Conservation (phyloP, 208 protist species). For the Leishmania arabica region DNA sequence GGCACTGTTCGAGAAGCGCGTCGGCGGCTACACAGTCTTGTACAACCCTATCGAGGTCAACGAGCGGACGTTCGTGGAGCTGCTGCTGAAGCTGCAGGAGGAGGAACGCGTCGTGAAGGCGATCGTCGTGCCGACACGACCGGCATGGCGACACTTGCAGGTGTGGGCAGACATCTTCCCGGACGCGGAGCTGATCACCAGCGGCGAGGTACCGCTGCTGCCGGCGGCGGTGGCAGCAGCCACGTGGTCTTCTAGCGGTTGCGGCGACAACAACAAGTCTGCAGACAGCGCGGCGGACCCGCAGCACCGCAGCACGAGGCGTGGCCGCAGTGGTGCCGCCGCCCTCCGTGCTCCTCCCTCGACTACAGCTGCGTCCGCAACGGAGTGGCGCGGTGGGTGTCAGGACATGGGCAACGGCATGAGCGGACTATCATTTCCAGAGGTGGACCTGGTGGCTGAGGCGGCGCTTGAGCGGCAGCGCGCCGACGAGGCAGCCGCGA, state of each 20-base stretch:
- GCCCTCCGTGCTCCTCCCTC: neutral
- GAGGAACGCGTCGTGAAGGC: slow-evolving; percentile 72
- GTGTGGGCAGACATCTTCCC: slow-evolving; percentile 83
- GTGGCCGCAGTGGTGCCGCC: neutral
- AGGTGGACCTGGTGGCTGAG: slow-evolving; percentile 57
- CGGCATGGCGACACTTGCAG: slow-evolving; percentile 64
- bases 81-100: slow-evolving; percentile 55
- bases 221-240: neutral
- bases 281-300: neutral
- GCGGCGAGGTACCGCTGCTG: slow-evolving; percentile 31
- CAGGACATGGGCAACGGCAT: slow-evolving; percentile 70
- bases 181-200: slow-evolving; percentile 59
- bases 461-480: slow-evolving; percentile 19
- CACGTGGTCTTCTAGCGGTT: neutral
- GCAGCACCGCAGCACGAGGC: neutral
- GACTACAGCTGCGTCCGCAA: neutral
- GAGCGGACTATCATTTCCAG: slow-evolving; percentile 67
- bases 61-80: slow-evolving; percentile 52
- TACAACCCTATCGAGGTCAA: slow-evolving; percentile 86
- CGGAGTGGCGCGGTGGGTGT: slow-evolving; percentile 39
- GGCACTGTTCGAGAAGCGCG: slow-evolving; percentile 31
- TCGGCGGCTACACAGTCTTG: slow-evolving; percentile 73
- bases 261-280: neutral
- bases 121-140: slow-evolving; percentile 79
- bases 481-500: slow-evolving; percentile 12